Evolutionary conservation across 2,329 filamentous ascomycete species (phyloP), one percentile per base, ranked within the genome.

Genomic region (Ascochyta viciae-villosae): DNA sequence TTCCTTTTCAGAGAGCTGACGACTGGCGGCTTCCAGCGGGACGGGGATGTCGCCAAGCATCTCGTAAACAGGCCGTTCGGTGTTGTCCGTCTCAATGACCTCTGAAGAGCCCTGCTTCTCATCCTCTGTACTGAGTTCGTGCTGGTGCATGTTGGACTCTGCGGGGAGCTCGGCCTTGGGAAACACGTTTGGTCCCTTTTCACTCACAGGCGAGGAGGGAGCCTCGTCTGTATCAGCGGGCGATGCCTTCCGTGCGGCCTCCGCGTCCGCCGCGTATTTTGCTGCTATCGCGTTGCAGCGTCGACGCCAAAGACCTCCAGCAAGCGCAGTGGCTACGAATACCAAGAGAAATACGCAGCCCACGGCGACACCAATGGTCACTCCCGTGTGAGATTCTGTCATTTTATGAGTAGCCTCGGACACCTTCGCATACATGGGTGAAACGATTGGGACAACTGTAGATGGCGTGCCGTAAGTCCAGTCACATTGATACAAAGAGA

Each of bases 21-120:
- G 76, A 27, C 80, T 79, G 45, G 76, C 80, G 42, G 80, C 80
- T 67, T 82, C 79, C 57, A 80, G 82, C 50, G 81, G 79, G 38
- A 79, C 78, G 15, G 82, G 82, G 69, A 86, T 81, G 9, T 84
- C 83, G 2, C 85, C 84, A 0, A 82, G 81, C 68, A 81, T 85
- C 40, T 81, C 84, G 50, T 74, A 80, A 8, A 82, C 67, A 26
- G 72, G 70, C 15, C 62, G 61, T 55, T 76, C 72, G n/a, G 69
- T 70, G 23, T 71, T 71, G 10, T 74, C 76, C 19, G 67, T 73
- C 49, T 78, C 77, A 27, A 53, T 52, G 35, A 64, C 45, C 8
- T 62, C 56, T 4, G 61, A 50, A 7, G 54, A 50, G 4, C 60
- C 61, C 50, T 65, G 58, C 29, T 66, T 62, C 49, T 66, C 67